Evolutionary conservation across 306 rosid species (phyloP).

Genomic region (Malus fusca): DNA sequence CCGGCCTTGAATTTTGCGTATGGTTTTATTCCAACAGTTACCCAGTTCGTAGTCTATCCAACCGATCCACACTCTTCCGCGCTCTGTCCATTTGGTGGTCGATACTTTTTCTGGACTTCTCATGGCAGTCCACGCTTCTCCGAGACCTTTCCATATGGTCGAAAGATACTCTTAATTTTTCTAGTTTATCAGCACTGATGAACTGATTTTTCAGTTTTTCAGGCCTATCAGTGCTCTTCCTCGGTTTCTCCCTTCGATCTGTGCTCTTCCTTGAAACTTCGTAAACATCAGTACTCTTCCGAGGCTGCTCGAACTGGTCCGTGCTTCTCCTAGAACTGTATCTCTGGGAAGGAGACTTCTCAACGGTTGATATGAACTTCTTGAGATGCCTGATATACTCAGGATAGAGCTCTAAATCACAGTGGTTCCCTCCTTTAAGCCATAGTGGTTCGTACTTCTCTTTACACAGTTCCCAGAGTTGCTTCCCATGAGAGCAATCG

Average conservation of each 20-base stretch:
- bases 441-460: constrained; percentile 90
- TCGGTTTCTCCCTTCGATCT: constrained; percentile 80
- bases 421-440: constrained; percentile 95
- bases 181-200: constrained; percentile 58
- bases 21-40: constrained; percentile 30
- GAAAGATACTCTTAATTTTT: constrained; percentile 55
- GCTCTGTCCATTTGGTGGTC: constrained; percentile 77
- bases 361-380: constrained; percentile 73
- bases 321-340: constrained; percentile 71
- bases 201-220: constrained; percentile 58
- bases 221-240: constrained; percentile 75
- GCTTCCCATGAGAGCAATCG: constrained; percentile 90
- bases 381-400: constrained; percentile 80
- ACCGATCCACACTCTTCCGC: constrained; percentile 75
- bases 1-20: constrained; percentile 33
- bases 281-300: constrained; percentile 68
- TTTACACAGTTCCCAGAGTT: constrained; percentile 90
- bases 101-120: constrained; percentile 75
- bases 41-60: constrained; percentile 77
- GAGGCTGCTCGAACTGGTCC: constrained; percentile 76
- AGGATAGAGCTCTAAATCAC: constrained; percentile 78
- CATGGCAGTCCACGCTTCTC: constrained; percentile 83
- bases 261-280: constrained; percentile 84
- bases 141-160: constrained; percentile 79
- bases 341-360: constrained; percentile 72